A percentile compares a stretch with the other conserved stretches of the same genome.
Conservation (phyloP, 2,329 filamentous ascomycete genomes). For the Chaetomium globosum region DNA sequence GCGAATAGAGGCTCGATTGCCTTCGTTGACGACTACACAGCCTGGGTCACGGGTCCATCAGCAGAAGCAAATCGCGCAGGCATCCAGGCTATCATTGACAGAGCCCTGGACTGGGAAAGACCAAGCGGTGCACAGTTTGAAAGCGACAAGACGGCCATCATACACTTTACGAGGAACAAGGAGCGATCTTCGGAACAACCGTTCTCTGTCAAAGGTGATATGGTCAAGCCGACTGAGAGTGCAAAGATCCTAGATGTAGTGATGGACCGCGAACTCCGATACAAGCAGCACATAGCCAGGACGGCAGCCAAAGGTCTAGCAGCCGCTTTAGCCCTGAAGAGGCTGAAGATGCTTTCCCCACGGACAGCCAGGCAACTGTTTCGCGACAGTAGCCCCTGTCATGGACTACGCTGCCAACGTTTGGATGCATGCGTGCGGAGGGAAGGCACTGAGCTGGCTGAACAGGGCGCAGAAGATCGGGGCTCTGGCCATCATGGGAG, state of each 20-base stretch:
- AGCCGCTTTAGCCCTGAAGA: no score
- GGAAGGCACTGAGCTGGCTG: no score
- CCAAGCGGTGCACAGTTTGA: conserved; percentile 32
- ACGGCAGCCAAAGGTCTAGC: no score
- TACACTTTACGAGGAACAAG: conserved; percentile 34
- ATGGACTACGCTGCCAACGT: no score
- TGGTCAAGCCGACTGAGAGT: conserved; percentile 15
- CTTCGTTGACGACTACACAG: conserved; percentile 38
- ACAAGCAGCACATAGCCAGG: no score
- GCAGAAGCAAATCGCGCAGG: conserved; percentile 35
- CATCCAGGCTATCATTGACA: conserved; percentile 37
- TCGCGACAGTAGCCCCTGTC: no score
- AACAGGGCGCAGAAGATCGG: no score
- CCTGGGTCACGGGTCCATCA: conserved; percentile 34
- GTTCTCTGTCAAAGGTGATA: conserved; percentile 35
- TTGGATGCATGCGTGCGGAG: no score
- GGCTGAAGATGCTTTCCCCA: no score
- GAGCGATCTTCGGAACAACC: conserved; percentile 6
- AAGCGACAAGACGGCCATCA: conserved; percentile 18
- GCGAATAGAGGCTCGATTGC: conserved; percentile 33
- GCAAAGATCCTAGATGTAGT: conserved; percentile 24
- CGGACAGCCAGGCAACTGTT: no score
- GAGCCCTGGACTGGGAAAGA: conserved; percentile 35
- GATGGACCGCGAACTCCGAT: no score
- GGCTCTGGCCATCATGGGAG: no score